phyloP scores from a whole-genome alignment of 306 rosid species.

The Rubus parviflorus region DNA sequence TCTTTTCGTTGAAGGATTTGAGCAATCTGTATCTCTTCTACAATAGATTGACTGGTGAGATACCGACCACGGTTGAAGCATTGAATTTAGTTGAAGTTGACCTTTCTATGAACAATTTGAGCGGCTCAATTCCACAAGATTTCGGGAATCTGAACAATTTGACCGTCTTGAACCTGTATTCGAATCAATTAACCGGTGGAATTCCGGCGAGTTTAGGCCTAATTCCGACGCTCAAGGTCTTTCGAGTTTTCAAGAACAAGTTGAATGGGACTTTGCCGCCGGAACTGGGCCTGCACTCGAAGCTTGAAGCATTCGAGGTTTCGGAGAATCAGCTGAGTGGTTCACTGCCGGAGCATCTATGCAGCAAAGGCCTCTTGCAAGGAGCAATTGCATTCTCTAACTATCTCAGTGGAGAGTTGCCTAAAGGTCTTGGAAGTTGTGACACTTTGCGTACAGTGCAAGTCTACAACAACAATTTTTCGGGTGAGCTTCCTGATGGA shows the following conservation, averaged over 20 bases:
- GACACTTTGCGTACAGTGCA: conserved; percentile 39
- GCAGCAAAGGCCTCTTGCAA: conserved; percentile 49
- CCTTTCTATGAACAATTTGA: conserved; percentile 57
- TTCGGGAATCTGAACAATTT: conserved; percentile 52
- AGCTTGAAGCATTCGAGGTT: conserved; percentile 62
- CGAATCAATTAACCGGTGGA: conserved; percentile 55
- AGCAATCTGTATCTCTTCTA: conserved; percentile 38
- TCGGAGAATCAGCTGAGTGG: conserved; percentile 59
- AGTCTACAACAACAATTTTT: conserved; percentile 53
- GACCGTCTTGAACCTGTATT: conserved; percentile 38
- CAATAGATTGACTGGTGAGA: conserved; percentile 57
- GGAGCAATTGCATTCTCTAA: conserved; percentile 62
- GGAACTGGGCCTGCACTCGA: conserved; percentile 63
- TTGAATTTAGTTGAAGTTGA: conserved; percentile 45
- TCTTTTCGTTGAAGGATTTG: conserved; percentile 52
- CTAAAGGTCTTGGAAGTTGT: conserved; percentile 60
- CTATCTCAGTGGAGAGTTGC: conserved; percentile 54
- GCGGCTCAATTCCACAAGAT: conserved; percentile 56
- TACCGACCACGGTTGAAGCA: conserved; percentile 51
- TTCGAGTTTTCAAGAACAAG: conserved; percentile 54
- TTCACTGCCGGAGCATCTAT: conserved; percentile 63
- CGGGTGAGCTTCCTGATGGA: conserved; percentile 67
- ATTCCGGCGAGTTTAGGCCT: conserved; percentile 61
- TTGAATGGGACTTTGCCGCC: conserved; percentile 75
- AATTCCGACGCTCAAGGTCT: conserved; percentile 35